Percentiles rank a stretch among this genome's conserved stretches.
Conservation (phyloP, 345 rosid genomes). For the Excoecaria cochinchinensis region DNA sequence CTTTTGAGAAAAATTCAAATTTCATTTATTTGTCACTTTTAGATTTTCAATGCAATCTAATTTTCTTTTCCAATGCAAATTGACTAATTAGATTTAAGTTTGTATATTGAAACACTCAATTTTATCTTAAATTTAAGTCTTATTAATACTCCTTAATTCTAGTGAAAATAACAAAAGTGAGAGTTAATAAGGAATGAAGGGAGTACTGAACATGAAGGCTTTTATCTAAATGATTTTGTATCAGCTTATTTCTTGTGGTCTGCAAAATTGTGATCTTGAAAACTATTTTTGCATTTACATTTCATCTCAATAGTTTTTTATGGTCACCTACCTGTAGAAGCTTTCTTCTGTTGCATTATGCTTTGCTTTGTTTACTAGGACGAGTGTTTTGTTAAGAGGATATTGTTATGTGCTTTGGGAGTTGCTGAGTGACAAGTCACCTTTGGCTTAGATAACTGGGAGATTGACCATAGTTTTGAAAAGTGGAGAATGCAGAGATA, state of each 20-base stretch:
- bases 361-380: not conserved
- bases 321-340: not conserved
- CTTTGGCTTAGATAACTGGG: not conserved
- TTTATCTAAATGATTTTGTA: not conserved
- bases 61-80: no score
- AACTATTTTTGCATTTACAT: not conserved
- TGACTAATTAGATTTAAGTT: no score
- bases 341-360: not conserved
- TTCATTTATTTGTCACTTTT: no score
- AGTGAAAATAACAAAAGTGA: no score
- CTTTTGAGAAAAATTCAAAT: no score
- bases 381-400: not conserved
- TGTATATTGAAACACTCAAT: no score
- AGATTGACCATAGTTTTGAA: not conserved
- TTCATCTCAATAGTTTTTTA: not conserved
- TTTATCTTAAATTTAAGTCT: no score
- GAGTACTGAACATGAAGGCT: not conserved
- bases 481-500: not conserved
- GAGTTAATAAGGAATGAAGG: no score
- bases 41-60: no score
- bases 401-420: not conserved
- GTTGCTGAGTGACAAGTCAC: slow-evolving; percentile 1
- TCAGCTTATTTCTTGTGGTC: not conserved
- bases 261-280: not conserved
- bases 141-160: no score